phyloP scores from a whole-genome alignment of 2,329 filamentous ascomycete genomes.

The Didymella lethalis region DNA sequence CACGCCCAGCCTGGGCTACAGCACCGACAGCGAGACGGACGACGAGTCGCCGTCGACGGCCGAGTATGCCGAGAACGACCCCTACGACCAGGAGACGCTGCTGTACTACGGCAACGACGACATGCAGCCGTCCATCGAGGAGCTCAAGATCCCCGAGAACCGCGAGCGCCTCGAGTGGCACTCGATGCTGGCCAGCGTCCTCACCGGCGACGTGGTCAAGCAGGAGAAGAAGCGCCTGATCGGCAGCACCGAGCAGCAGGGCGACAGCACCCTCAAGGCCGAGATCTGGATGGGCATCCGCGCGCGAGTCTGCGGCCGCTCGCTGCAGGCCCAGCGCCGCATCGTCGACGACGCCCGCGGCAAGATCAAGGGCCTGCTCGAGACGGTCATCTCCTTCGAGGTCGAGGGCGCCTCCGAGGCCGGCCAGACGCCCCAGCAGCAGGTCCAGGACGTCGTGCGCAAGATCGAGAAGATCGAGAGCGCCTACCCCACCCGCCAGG shows the following conservation, averaged over 20 bases:
- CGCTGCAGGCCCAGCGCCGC: conserved; percentile 82
- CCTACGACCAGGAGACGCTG: conserved; percentile 89
- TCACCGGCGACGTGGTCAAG: conserved; percentile 95
- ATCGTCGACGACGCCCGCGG: conserved; percentile 85
- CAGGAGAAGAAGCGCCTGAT: conserved; percentile 97
- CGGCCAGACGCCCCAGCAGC: conserved; percentile 84
- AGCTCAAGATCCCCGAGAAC: conserved; percentile 85
- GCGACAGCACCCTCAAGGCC: conserved; percentile 70
- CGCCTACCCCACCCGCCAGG: conserved; percentile 81
- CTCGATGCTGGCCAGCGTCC: conserved; percentile 92
- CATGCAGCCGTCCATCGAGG: conserved; percentile 85
- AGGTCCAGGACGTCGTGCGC: conserved; percentile 86
- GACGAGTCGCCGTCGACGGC: conserved; percentile 90
- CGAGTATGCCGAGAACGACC: conserved; percentile 79
- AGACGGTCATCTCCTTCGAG: conserved; percentile 90
- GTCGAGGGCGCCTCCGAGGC: conserved; percentile 93
- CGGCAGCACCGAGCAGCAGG: conserved; percentile 77
- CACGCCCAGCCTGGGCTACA: conserved; percentile 71
- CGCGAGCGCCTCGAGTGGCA: conserved; percentile 96
- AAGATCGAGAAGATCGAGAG: conserved; percentile 90
- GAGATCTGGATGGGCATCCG: conserved; percentile 89
- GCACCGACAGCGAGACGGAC: conserved; percentile 81
- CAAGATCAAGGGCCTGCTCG: conserved; percentile 76
- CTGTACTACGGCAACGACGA: conserved; percentile 93
- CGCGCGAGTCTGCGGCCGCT: conserved; percentile 82